Evolutionary conservation across 2,329 filamentous ascomycete genomes (phyloP), one percentile per base, ranked within the genome.

Genomic region (Colletotrichum eremochloae): DNA sequence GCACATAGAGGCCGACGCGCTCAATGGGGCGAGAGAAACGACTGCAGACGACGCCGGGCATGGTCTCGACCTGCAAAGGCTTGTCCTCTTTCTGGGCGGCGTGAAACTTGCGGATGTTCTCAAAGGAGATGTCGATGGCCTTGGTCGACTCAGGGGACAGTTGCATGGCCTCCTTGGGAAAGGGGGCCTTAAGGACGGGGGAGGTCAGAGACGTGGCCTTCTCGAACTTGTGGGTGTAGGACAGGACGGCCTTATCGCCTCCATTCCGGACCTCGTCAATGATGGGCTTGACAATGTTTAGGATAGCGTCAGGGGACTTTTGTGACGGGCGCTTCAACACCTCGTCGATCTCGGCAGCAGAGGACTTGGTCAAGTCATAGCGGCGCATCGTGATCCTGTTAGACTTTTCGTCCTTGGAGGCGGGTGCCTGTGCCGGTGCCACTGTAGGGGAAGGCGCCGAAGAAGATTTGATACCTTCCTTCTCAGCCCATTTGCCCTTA

Each of bases 191-290:
- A 74, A 99, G 86, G 18, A 99, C 95, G 0, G 96, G 94, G 0
- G 95, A 96, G 18, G 90, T 96, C 72, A 99, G 86, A 3, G 94
- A 96, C 0, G 94, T 97, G 0, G 96, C 96, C 84, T 96, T 97
- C 80, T 99, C 96, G 77, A 99, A 99, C 82, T 97, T 97, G 88
- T 98, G 95, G 1, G 96, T 98, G 82, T 97, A 98, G 63, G 93
- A 92, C 56, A 99, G 88, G 33, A 99, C 87, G 3, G 94, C 95
- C 77, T 92, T 92, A 82, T 99, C 96, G 65, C 96, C 96, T 44
- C 93, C 90, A 55, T 90, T 87, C 68, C 92, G 93, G 67, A 99
- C 93, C 60, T 95, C 93, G 70, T 96, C 91, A 78, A 99, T 94
- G 77, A 99, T 99, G 1, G 96, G 96, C 46, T 90, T 91, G 71